A percentile compares a stretch with the other conserved stretches of the same genome.
phyloP scores from a whole-genome alignment of 192 early-diverging fungal genomes.

The Coemansia umbellata region DNA sequence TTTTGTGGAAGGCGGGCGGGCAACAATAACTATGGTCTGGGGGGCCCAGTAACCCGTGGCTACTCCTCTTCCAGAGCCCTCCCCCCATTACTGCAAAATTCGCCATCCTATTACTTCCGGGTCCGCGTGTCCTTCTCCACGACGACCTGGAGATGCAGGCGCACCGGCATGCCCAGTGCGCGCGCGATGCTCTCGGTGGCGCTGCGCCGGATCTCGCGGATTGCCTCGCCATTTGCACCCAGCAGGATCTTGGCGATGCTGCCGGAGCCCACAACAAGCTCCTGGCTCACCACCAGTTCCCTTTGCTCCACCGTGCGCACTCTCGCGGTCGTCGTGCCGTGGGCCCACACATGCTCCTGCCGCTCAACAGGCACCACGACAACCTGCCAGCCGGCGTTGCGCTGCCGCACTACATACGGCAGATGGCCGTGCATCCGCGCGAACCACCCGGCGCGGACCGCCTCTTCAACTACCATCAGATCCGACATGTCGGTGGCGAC shows the following conservation, averaged over 20 bases:
- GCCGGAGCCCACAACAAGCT: constrained; percentile 32
- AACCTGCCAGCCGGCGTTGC: constrained; percentile 39
- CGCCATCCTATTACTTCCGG: constrained; percentile 7
- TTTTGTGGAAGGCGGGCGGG: not conserved
- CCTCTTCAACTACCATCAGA: constrained; percentile 41
- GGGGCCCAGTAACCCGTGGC: no score
- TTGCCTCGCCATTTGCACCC: constrained; percentile 17
- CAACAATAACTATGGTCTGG: no score
- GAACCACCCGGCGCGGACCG: constrained; percentile 47
- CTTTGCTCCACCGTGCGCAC: not conserved
- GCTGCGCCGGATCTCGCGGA: constrained; percentile 17
- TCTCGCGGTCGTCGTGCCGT: not conserved
- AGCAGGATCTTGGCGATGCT: constrained; percentile 43
- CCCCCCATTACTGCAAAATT: not conserved
- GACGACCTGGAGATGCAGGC: constrained; percentile 42
- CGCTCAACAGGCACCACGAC: not conserved
- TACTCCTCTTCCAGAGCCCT: no score
- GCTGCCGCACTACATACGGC: constrained; percentile 36
- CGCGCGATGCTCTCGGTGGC: constrained; percentile 23
- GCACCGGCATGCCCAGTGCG: constrained; percentile 30
- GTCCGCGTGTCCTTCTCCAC: constrained; percentile 28
- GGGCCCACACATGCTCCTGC: not conserved
- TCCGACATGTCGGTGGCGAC: constrained; percentile 38
- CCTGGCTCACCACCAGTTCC: constrained; percentile 27
- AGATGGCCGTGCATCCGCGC: constrained; percentile 23